These are phyloP conservation scores for Acacia pycnantha DNA, from an alignment of 331 rosid genomes.

Conservation along the genomic window DNA sequence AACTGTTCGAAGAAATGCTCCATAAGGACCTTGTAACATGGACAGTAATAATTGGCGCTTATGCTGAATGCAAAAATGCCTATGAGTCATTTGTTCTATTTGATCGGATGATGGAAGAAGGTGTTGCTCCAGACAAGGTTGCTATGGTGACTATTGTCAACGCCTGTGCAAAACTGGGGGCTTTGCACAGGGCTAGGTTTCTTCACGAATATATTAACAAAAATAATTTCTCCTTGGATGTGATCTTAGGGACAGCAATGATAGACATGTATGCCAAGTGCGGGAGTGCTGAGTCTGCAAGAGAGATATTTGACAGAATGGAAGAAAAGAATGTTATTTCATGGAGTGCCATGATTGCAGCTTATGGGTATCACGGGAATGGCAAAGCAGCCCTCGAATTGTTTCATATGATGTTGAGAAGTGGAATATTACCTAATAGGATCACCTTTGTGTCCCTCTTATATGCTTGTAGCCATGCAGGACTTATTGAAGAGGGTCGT, in stretches of 20 bases:
- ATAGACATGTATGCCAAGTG: conserved; percentile 58
- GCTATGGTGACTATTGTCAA: conserved; percentile 64
- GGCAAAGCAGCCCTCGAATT: conserved; percentile 45
- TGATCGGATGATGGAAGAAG: conserved; percentile 70
- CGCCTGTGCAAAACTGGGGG: conserved; percentile 76
- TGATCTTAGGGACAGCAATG: conserved; percentile 72
- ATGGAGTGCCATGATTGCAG: conserved; percentile 62
- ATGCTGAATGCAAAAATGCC: conserved; percentile 51
- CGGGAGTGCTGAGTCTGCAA: conserved; percentile 44
- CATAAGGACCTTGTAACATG: conserved; percentile 60
- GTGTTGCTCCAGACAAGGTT: conserved; percentile 64
- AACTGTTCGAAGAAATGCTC: conserved; percentile 58
- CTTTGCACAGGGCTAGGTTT: conserved; percentile 64
- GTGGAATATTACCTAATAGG: conserved; percentile 38
- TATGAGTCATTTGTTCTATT: conserved; percentile 63
- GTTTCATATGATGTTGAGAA: conserved; percentile 42
- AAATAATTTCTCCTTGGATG: conserved; percentile 53
- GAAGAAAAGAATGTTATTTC: conserved; percentile 46
- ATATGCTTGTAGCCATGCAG: conserved; percentile 55
- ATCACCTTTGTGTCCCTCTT: conserved; percentile 45
- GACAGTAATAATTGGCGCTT: conserved; percentile 73
- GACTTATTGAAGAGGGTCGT: conserved; percentile 43
- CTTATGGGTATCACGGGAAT: conserved; percentile 48
- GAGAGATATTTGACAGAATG: conserved; percentile 49
- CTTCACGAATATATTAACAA: conserved; percentile 51